Evolutionary conservation across 1,284 basidiomycete genomes (phyloP).

Genomic region (Phellopilus nigrolimitatus): DNA sequence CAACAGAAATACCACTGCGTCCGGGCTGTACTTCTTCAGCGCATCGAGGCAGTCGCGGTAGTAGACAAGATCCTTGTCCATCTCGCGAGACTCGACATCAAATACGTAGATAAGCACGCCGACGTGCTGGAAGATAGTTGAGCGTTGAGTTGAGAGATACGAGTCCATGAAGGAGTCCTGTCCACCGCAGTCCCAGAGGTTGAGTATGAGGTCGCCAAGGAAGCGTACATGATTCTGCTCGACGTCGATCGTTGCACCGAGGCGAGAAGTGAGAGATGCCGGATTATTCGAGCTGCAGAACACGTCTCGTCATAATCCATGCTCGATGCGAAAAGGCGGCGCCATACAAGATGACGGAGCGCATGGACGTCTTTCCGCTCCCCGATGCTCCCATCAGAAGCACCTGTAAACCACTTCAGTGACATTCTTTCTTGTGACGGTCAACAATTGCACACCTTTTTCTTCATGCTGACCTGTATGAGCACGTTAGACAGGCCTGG

Average conservation of each 20-base stretch:
- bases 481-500: too few species aligned
- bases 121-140: conserved; percentile 92
- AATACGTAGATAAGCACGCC: conserved; percentile 99
- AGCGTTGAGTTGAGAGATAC: conserved; percentile 85
- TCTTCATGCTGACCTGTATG: not conserved
- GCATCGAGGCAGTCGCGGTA: conserved; percentile 84
- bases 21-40: conserved; percentile 69
- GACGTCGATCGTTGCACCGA: conserved; percentile 96
- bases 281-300: conserved; percentile 83
- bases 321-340: conserved; percentile 9
- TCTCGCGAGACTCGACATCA: conserved; percentile 78
- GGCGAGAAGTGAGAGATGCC: conserved; percentile 83
- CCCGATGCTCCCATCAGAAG: conserved; percentile 94
- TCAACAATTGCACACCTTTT: not conserved
- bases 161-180: conserved; percentile 98
- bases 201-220: conserved; percentile 88
- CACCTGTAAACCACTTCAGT: conserved; percentile 46
- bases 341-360: conserved; percentile 91
- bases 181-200: conserved; percentile 98
- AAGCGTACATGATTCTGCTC: conserved; percentile 98
- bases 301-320: too few species aligned
- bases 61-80: conserved; percentile 78
- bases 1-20: conserved; percentile 85
- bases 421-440: not conserved
- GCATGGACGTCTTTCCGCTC: conserved; percentile 93